Evolutionary conservation across 768 basidiomycete species (phyloP).

Genomic region (Mycena leptocephala): DNA sequence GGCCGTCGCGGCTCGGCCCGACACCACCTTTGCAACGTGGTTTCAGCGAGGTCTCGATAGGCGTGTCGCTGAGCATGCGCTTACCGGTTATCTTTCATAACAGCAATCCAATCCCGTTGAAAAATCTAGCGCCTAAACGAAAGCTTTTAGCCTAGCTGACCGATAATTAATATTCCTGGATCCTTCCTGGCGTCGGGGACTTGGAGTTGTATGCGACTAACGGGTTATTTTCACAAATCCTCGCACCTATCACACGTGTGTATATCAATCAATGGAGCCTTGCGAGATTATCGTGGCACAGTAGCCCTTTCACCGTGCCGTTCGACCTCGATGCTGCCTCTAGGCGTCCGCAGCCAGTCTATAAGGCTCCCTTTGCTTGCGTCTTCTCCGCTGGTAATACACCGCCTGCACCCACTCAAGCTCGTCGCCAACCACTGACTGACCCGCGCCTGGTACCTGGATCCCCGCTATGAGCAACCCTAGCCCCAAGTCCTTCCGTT

Average conservation of each 20-base stretch:
- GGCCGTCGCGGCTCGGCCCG: neutral
- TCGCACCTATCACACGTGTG: slow-evolving; percentile 22
- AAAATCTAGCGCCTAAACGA: neutral
- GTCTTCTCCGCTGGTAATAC: neutral
- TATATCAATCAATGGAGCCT: slow-evolving; percentile 6
- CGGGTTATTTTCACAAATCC: neutral
- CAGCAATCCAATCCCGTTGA: neutral
- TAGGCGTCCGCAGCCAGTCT: slow-evolving; percentile 27
- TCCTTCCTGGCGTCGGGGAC: neutral
- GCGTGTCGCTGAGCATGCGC: slow-evolving; percentile 9
- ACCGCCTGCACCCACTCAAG: neutral
- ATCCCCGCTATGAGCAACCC: slow-evolving; percentile 47
- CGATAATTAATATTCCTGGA: neutral
- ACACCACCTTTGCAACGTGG: slow-evolving; percentile 28
- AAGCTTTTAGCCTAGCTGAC: neutral
- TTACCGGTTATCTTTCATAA: slow-evolving; percentile 15
- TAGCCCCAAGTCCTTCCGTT: slow-evolving; percentile 63
- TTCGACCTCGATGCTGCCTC: slow-evolving; percentile 33
- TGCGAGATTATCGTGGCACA: slow-evolving; percentile 36
- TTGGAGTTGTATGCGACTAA: neutral
- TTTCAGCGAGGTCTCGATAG: slow-evolving; percentile 15
- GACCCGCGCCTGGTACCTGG: neutral
- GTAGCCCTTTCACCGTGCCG: slow-evolving; percentile 4
- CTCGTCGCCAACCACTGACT: neutral
- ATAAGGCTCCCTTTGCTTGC: slow-evolving; percentile 3